A percentile compares a stretch with the other conserved stretches of the same genome.
phyloP scores from a whole-genome alignment of 1,139 yeast species.

The Arxiozyma bovina region DNA sequence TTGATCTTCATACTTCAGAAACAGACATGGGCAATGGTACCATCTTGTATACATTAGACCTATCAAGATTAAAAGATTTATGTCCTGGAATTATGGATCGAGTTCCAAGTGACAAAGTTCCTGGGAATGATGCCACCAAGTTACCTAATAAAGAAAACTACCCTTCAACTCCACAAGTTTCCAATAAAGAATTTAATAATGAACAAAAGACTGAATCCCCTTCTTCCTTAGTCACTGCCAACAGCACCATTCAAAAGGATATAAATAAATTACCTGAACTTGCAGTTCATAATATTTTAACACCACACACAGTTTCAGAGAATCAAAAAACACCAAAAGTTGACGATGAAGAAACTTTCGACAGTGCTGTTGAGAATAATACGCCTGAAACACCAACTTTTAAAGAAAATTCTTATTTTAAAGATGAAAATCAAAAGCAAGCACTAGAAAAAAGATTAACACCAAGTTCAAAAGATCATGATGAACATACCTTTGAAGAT shows the following conservation, averaged over 20 bases:
- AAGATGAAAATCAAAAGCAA: not conserved
- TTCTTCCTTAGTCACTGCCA: not conserved
- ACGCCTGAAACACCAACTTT: not conserved
- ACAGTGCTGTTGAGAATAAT: not conserved
- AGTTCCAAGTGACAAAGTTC: not conserved
- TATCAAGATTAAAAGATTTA: constrained; percentile 30
- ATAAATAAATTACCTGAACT: constrained; percentile 3
- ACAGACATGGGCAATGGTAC: constrained; percentile 48
- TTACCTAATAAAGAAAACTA: not conserved
- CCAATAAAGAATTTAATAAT: not conserved
- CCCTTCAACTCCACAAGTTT: constrained; percentile 1
- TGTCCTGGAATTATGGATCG: constrained; percentile 31
- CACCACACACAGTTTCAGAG: constrained; percentile 9
- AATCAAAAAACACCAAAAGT: constrained; percentile 7
- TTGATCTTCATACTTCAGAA: constrained; percentile 37
- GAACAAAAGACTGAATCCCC: not conserved
- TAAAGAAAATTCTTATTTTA: not conserved
- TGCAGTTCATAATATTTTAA: constrained; percentile 9
- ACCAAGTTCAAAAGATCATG: not conserved
- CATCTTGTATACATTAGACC: constrained; percentile 55
- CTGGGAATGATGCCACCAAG: not conserved
- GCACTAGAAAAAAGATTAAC: not conserved
- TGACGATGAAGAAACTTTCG: constrained; percentile 3
- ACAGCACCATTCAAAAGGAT: not conserved
- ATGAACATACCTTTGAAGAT: not conserved